Conservation (phyloP, 768 basidiomycete species). For the Panaeolus papilionaceus region DNA sequence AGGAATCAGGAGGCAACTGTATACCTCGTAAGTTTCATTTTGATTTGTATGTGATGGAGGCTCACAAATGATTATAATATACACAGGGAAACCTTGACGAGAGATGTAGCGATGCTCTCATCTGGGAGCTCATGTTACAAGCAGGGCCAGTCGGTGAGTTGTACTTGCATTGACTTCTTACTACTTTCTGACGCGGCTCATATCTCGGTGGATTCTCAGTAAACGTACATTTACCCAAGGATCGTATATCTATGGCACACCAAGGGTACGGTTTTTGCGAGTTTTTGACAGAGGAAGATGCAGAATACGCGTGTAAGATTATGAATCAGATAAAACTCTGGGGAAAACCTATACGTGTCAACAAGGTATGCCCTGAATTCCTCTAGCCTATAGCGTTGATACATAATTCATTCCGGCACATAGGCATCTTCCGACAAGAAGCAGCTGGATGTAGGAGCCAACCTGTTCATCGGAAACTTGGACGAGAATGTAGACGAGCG, state of each 20-base stretch:
- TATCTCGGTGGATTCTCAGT: conserved; percentile 50
- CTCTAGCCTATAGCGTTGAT: conserved; percentile 3
- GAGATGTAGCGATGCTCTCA: conserved; percentile 88
- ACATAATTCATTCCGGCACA: neutral
- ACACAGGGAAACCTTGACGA: conserved; percentile 95
- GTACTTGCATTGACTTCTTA: neutral
- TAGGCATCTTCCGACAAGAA: conserved; percentile 98
- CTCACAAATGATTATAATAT: conserved; percentile 11
- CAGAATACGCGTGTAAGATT: conserved; percentile 99
- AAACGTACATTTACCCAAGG: conserved; percentile 98
- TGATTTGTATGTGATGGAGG: conserved; percentile 4
- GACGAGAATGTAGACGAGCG: conserved; percentile 96
- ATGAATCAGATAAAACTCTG: conserved; percentile 99
- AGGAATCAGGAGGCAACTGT: conserved; percentile 93
- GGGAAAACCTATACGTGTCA: conserved; percentile 98
- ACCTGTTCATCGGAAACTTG: conserved; percentile 94
- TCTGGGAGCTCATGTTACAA: conserved; percentile 99
- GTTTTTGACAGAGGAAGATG: conserved; percentile 98
- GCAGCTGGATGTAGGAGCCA: conserved; percentile 97
- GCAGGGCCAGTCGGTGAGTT: conserved; percentile 96
- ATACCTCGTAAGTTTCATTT: conserved; percentile 63
- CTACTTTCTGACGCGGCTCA: neutral
- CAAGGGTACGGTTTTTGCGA: conserved; percentile 99
- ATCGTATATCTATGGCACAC: conserved; percentile 97
- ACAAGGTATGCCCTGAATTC: conserved; percentile 75